A percentile compares a stretch with the other conserved stretches of the same genome.
Evolutionary conservation across 2,329 filamentous ascomycete genomes (phyloP).

Genomic region (Coniochaeta prunicola): DNA sequence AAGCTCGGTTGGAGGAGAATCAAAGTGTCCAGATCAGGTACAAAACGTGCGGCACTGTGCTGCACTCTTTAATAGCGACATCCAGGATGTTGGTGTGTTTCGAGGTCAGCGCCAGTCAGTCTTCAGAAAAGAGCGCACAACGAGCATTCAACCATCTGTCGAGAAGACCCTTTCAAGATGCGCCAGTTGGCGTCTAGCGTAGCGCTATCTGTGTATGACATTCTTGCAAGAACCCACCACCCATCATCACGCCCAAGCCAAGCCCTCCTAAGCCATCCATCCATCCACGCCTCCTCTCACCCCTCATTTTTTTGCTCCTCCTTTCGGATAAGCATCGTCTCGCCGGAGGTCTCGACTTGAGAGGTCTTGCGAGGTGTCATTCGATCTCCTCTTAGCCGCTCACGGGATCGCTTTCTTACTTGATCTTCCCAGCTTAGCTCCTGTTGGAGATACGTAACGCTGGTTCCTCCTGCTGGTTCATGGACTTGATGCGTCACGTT

Average conservation of each 20-base stretch:
- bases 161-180: not conserved
- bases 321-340: not conserved
- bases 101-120: not conserved
- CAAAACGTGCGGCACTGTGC: not conserved
- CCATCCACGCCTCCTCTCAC: not conserved
- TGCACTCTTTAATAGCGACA: not conserved
- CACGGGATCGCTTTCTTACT: slow-evolving; percentile 1
- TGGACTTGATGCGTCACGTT: not conserved
- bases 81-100: not conserved
- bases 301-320: not conserved
- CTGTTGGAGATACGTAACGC: not conserved
- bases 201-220: not conserved
- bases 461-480: not conserved
- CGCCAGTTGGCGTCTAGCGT: not conserved
- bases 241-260: not conserved
- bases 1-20: no score
- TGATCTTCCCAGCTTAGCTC: not conserved
- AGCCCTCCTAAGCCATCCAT: not conserved
- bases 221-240: not conserved
- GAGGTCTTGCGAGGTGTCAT: not conserved
- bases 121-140: not conserved
- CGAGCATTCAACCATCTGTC: not conserved
- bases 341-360: not conserved
- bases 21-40: not conserved
- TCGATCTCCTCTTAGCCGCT: slow-evolving; percentile 8